Conservation (phyloP, 257 asterid genomes). For the Plectranthus barbatus region DNA sequence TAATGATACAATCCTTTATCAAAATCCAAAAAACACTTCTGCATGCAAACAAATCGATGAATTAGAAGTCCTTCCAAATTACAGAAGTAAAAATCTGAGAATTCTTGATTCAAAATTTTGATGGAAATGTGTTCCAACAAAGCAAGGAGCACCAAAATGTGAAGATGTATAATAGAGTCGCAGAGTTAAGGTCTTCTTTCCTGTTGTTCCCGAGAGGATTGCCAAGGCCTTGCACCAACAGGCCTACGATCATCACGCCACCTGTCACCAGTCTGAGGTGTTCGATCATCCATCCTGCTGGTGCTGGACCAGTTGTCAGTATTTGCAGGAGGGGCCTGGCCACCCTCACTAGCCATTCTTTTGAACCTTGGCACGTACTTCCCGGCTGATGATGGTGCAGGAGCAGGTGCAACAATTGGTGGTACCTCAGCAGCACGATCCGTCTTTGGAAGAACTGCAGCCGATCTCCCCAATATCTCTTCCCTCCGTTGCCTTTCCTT, state of each 20-base stretch:
- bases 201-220: neutral
- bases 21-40: too few relatives aligned
- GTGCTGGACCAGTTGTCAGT: slow-evolving; percentile 1
- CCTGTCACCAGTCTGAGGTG: neutral
- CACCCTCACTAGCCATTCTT: slow-evolving; percentile 4
- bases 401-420: neutral
- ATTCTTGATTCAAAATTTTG: too few relatives aligned
- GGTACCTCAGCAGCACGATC: neutral
- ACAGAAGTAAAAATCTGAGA: too few relatives aligned
- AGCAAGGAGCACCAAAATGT: too few relatives aligned
- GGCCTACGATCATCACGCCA: slow-evolving; percentile 8
- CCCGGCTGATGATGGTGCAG: neutral
- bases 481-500: slow-evolving; percentile 15
- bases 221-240: slow-evolving; percentile 4
- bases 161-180: too few relatives aligned
- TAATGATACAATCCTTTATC: too few relatives aligned
- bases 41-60: too few relatives aligned
- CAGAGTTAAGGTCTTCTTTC: neutral
- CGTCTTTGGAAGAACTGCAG: neutral
- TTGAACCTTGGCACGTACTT: slow-evolving; percentile 10
- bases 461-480: neutral
- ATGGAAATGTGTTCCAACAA: too few relatives aligned
- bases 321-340: neutral
- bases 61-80: too few relatives aligned
- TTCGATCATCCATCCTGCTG: neutral